These are phyloP conservation scores for Mucor irregularis DNA, from an alignment of 371 early-diverging fungal genomes.

Conservation along the genomic window DNA sequence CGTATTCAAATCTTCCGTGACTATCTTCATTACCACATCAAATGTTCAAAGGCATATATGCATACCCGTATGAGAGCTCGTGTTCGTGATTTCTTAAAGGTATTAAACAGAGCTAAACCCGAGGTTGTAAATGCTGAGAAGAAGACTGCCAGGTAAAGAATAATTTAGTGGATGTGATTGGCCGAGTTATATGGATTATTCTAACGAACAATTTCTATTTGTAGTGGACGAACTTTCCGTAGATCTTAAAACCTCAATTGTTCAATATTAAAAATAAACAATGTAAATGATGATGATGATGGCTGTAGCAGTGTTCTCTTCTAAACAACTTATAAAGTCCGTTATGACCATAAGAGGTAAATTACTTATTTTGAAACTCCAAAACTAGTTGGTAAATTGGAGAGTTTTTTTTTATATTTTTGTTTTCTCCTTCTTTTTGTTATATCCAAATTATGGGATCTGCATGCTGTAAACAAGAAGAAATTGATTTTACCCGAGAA, in stretches of 20 bases:
- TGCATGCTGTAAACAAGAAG: constrained; percentile 38
- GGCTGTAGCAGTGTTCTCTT: too few relatives aligned
- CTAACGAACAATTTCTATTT: neutral
- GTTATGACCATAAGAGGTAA: too few relatives aligned
- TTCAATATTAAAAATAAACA: too few relatives aligned
- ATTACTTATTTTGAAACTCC: too few relatives aligned
- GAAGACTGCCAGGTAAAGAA: constrained; percentile 83
- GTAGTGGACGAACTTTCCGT: constrained; percentile 28
- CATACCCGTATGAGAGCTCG: constrained; percentile 97
- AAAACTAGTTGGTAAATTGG: too few relatives aligned
- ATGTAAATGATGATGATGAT: too few relatives aligned
- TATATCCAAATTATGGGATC: constrained; percentile 25
- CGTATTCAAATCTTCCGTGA: constrained; percentile 96
- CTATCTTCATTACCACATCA: constrained; percentile 98
- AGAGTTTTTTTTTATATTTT: too few relatives aligned
- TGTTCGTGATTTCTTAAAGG: constrained; percentile 95
- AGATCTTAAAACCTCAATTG: constrained; percentile 6
- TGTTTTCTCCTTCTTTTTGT: neutral
- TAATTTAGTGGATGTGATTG: too few relatives aligned
- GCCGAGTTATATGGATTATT: neutral
- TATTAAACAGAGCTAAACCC: constrained; percentile 96
- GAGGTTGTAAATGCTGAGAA: constrained; percentile 80
- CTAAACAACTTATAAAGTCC: too few relatives aligned
- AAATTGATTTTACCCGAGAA: constrained; percentile 28
- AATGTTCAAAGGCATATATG: constrained; percentile 98